Conservation (phyloP, 495 filamentous ascomycete species). For the Lepraria neglecta region DNA sequence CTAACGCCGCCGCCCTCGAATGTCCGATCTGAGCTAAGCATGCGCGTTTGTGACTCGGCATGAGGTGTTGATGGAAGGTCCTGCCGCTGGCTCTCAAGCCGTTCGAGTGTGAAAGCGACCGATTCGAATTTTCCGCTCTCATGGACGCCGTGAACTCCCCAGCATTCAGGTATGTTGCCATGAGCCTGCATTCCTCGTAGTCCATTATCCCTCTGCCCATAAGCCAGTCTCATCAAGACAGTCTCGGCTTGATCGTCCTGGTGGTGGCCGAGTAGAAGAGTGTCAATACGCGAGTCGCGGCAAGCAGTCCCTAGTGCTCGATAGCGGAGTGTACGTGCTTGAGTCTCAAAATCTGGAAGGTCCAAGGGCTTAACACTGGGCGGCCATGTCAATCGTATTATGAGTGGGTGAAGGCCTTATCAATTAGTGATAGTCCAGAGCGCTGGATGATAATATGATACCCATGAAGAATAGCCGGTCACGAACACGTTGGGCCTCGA, state of each 20-base stretch:
- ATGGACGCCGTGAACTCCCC: conserved; percentile 62
- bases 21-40: neutral
- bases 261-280: conserved; percentile 75
- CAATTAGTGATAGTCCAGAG: conserved; percentile 21
- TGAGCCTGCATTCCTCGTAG: conserved; percentile 61
- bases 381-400: conserved; percentile 50
- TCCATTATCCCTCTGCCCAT: conserved; percentile 55
- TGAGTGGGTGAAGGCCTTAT: conserved; percentile 45
- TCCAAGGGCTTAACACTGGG: conserved; percentile 34
- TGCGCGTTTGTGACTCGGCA: neutral
- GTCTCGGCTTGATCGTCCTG: conserved; percentile 84
- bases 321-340: conserved; percentile 71
- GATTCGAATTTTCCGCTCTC: conserved; percentile 51
- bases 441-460: conserved; percentile 26
- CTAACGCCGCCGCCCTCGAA: conserved; percentile 64
- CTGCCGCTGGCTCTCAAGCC: neutral
- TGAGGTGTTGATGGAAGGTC: neutral
- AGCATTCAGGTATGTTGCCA: conserved; percentile 73
- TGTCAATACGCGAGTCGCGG: conserved; percentile 38
- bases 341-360: conserved; percentile 64
- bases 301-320: conserved; percentile 61
- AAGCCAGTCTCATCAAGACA: conserved; percentile 64
- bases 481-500: conserved; percentile 60
- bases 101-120: neutral
- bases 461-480: conserved; percentile 43